Conservation (phyloP, 257 asterid species). For the Ocimum tenuiflorum region DNA sequence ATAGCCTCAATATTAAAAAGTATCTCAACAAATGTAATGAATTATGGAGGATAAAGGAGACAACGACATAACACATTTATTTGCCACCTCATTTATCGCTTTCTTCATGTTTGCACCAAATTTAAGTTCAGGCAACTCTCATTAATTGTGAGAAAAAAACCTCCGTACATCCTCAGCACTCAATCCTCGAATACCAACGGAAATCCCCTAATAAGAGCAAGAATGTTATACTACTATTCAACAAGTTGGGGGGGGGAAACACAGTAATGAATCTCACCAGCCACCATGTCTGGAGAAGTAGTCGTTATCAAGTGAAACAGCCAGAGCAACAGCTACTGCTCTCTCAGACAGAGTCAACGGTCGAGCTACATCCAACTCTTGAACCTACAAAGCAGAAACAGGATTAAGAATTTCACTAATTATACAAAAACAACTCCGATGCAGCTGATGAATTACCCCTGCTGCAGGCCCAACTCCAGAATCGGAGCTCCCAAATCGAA, state of each 20-base stretch:
- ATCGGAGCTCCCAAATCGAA: constrained; percentile 69
- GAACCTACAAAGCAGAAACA: constrained; percentile 39
- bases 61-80: too few species aligned
- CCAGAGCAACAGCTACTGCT: constrained; percentile 88
- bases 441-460: constrained; percentile 44
- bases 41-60: too few species aligned
- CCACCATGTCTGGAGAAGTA: constrained; percentile 92
- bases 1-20: too few species aligned
- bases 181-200: constrained; percentile 26
- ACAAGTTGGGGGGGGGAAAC: background rate
- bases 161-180: constrained; percentile 11
- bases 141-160: background rate
- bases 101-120: background rate
- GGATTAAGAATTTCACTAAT: constrained; percentile 15
- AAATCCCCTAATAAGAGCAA: constrained; percentile 31
- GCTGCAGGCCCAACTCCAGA: constrained; percentile 42
- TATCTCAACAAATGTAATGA: too few species aligned
- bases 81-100: background rate
- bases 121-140: background rate
- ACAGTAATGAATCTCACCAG: constrained; percentile 46
- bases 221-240: background rate
- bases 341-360: constrained; percentile 77
- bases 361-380: constrained; percentile 60
- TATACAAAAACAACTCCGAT: background rate
- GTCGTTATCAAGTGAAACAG: constrained; percentile 84